These are phyloP conservation scores for Barnettozyma pratensis DNA, from an alignment of 805 yeast genomes.

Conservation along the genomic window DNA sequence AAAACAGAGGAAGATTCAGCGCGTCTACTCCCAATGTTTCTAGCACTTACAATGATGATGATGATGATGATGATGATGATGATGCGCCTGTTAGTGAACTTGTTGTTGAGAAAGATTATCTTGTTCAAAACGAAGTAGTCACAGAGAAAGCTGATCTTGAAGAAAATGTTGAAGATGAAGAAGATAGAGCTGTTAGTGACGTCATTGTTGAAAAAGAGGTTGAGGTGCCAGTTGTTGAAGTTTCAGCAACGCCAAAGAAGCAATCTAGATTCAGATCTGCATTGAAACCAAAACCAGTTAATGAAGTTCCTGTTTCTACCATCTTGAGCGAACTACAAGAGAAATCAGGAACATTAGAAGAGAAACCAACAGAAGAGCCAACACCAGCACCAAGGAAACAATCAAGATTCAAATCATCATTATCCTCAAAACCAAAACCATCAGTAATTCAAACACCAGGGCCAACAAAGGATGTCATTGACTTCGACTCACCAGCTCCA, in stretches of 20 bases:
- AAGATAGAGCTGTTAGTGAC: slow-evolving; percentile 3
- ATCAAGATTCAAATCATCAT: slow-evolving; percentile 27
- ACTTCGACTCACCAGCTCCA: not conserved
- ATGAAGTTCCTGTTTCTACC: not conserved
- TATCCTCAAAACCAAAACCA: not conserved
- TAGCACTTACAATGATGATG: not conserved
- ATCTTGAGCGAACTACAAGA: not conserved
- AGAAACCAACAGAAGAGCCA: not conserved
- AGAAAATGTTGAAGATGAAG: not conserved
- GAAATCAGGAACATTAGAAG: not conserved
- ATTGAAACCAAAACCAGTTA: not conserved
- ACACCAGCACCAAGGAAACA: slow-evolving; percentile 12
- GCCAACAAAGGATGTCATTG: not conserved
- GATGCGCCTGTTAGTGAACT: not conserved
- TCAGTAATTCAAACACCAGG: not conserved
- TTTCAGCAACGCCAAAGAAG: not conserved
- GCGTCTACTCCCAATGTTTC: not conserved
- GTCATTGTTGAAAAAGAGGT: slow-evolving; percentile 7
- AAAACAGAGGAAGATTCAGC: slow-evolving; percentile 4
- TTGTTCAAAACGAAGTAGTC: not conserved
- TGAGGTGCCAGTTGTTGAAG: slow-evolving; percentile 5
- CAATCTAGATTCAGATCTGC: slow-evolving; percentile 3
- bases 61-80: slow-evolving; percentile 1
- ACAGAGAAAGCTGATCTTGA: not conserved
- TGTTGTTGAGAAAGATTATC: slow-evolving; percentile 5